Evolutionary conservation across 345 rosid genomes (phyloP), one percentile per base, ranked within the genome.

Genomic region (Eucalyptus fibrosa): DNA sequence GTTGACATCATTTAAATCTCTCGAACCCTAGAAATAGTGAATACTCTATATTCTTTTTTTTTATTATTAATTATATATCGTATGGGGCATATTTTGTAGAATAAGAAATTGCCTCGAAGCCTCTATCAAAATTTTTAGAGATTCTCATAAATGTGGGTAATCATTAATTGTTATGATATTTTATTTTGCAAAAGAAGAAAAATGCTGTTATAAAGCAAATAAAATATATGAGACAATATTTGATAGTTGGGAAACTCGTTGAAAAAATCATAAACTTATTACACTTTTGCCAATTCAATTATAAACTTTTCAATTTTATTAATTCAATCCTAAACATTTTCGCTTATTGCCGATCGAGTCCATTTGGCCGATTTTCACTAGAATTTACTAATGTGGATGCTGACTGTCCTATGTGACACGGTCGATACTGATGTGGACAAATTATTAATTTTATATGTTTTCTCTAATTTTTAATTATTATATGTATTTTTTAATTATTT

Each of bases 1-100:
- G 90, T 69, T 89, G 90, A 83, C 86, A 51, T 86, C 90, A 86
- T 89, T 86, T 65, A 86, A 50, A 45, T 26, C 34, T 69, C 14
- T 3, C 50, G 15, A 81, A 67, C 40, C 80, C 80, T 67, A 67
- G 40, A 30, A 6, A 62, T 62, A 62, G 72, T 30, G 23, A 53
- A 28, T 34, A n/a, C 3, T 45, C 7, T 80, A 19, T 34, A 40
- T 3, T 65, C 82, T 88, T 30, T 19, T 37, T 34, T 51, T 8
- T 9, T n/a, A 17, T 51, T 8, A 16, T 47, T 32, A 34, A 47
- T 65, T 87, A 53, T n/a, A 40, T 21, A 12, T 40, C 24, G 15
- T 40, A 21, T 77, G 30, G 47, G 44, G 16, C 9, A 23, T 21
- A 40, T 19, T 6, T 72, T 23, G 30, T 23, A 9, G 47, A 77